Percentiles rank a stretch among this genome's conserved stretches.
These are phyloP conservation scores for Xylaria castorea DNA, from an alignment of 495 filamentous ascomycete genomes.

Conservation along the genomic window DNA sequence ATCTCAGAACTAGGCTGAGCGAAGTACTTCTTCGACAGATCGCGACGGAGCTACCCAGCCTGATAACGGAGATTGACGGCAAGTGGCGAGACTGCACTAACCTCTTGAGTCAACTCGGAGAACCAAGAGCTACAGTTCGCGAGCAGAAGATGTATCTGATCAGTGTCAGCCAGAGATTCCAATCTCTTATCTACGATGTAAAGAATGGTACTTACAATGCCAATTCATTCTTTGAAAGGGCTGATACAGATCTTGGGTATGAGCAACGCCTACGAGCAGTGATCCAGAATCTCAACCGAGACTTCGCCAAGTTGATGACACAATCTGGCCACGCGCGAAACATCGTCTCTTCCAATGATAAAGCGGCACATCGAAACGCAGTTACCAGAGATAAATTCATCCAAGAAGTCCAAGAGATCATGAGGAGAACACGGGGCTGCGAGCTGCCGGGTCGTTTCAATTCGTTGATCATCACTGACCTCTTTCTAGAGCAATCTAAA, in stretches of 20 bases:
- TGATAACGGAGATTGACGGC: conserved; percentile 63
- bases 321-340: conserved; percentile 51
- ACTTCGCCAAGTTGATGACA: conserved; percentile 60
- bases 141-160: conserved; percentile 63
- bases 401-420: conserved; percentile 45
- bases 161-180: conserved; percentile 59
- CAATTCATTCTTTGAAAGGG: conserved; percentile 60
- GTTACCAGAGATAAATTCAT: conserved; percentile 48
- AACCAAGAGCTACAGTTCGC: conserved; percentile 49
- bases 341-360: conserved; percentile 30
- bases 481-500: conserved; percentile 57
- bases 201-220: conserved; percentile 61
- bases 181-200: conserved; percentile 56
- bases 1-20: conserved; percentile 60
- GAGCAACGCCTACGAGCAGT: conserved; percentile 65
- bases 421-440: conserved; percentile 49
- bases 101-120: conserved; percentile 56
- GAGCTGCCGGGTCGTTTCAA: conserved; percentile 62
- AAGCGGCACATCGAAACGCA: neutral
- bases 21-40: conserved; percentile 65
- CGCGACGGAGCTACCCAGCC: conserved; percentile 58
- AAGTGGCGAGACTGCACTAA: conserved; percentile 42
- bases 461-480: conserved; percentile 55
- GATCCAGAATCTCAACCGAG: conserved; percentile 60
- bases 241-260: conserved; percentile 42